phyloP scores from a whole-genome alignment of 345 rosid species.

The Gossypium australe region DNA sequence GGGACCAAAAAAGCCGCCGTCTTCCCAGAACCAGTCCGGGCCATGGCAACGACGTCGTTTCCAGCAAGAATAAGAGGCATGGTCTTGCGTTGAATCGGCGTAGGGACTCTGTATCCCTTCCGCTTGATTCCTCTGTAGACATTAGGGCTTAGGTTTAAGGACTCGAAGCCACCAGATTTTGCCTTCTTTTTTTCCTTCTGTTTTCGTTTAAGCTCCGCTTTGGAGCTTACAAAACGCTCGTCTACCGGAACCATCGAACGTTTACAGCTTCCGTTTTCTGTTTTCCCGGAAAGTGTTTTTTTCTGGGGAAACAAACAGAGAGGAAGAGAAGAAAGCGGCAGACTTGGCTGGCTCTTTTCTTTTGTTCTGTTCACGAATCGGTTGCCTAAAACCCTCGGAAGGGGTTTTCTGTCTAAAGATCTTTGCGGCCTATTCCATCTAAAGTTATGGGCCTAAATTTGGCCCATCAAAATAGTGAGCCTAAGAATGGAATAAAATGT shows the following conservation, averaged over 20 bases:
- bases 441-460: neutral
- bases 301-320: neutral
- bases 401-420: neutral
- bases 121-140: constrained; percentile 73
- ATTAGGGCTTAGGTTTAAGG: constrained; percentile 64
- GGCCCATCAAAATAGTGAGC: neutral
- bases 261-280: neutral
- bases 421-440: neutral
- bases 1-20: constrained; percentile 93
- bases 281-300: neutral
- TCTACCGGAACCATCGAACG: constrained; percentile 1
- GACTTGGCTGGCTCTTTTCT: neutral
- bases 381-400: neutral
- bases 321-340: neutral
- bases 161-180: constrained; percentile 95
- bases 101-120: constrained; percentile 89
- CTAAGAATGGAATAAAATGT: too few species aligned
- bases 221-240: constrained; percentile 55
- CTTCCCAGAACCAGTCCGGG: constrained; percentile 96
- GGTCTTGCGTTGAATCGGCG: constrained; percentile 93
- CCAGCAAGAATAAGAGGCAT: constrained; percentile 95
- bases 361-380: neutral
- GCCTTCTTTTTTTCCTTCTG: constrained; percentile 74
- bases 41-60: constrained; percentile 95
- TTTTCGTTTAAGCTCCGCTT: constrained; percentile 63